Percentiles rank a stretch among this genome's conserved stretches.
These are phyloP conservation scores for Neurospora sp. DNA, from an alignment of 495 filamentous ascomycete species.

Conservation along the genomic window DNA sequence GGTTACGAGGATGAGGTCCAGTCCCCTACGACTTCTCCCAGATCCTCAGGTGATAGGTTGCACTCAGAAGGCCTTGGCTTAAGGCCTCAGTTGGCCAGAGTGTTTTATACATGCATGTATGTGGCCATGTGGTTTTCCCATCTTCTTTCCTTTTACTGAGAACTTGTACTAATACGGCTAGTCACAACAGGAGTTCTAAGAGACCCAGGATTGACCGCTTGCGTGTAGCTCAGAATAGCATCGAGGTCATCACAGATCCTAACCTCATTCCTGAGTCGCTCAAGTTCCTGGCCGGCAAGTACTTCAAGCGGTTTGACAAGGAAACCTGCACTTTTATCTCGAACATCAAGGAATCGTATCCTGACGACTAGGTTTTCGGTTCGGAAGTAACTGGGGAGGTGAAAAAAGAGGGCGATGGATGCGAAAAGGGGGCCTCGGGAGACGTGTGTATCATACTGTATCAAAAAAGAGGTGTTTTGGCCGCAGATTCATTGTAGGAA, in stretches of 20 bases:
- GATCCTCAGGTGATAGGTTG: constrained; percentile 27
- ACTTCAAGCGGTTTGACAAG: constrained; percentile 81
- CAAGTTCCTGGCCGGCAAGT: constrained; percentile 64
- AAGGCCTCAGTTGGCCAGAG: constrained; percentile 44
- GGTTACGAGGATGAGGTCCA: constrained; percentile 33
- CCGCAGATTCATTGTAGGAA: not conserved
- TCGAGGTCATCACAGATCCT: constrained; percentile 48
- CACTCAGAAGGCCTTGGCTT: not conserved
- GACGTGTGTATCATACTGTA: not conserved
- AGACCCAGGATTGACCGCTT: constrained; percentile 36
- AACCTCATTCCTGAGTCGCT: constrained; percentile 38
- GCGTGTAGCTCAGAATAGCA: constrained; percentile 84
- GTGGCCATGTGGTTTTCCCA: constrained; percentile 23
- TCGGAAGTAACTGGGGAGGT: not conserved
- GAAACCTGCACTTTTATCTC: constrained; percentile 62
- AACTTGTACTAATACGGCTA: not conserved
- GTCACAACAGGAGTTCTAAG: constrained; percentile 5
- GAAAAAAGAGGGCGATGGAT: not conserved
- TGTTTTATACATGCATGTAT: constrained; percentile 78
- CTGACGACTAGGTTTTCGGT: constrained; percentile 52
- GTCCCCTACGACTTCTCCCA: constrained; percentile 44
- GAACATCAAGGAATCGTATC: constrained; percentile 78
- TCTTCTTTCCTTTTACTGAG: not conserved
- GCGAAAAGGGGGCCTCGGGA: not conserved
- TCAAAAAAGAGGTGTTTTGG: not conserved